phyloP scores from a whole-genome alignment of 768 basidiomycete species.

The Podaxis sp. region DNA sequence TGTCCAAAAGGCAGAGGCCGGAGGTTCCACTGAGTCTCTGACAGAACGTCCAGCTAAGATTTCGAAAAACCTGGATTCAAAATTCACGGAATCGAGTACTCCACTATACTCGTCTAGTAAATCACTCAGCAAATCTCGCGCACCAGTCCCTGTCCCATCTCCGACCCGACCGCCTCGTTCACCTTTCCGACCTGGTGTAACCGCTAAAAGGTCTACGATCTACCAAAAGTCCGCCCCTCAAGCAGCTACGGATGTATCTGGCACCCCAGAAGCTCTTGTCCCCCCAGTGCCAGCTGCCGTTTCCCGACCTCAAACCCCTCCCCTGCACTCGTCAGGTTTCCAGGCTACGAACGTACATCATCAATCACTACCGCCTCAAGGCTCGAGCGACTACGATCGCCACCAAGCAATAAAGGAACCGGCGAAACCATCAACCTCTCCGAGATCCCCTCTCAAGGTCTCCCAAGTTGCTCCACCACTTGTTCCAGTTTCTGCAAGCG shows the following conservation, averaged over 20 bases:
- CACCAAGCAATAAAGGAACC: background rate
- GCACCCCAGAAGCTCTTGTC: background rate
- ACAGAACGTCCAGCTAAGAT: slow-evolving; percentile 3
- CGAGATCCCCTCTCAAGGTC: slow-evolving; percentile 14
- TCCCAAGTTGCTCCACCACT: slow-evolving; percentile 18
- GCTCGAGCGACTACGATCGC: background rate
- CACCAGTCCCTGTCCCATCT: background rate
- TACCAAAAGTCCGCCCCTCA: background rate
- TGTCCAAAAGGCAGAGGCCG: background rate
- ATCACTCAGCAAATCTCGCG: background rate
- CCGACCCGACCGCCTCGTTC: background rate
- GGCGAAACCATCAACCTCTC: background rate
- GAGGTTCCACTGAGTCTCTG: background rate
- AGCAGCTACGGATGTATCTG: background rate
- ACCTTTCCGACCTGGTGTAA: background rate
- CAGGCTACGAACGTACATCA: background rate
- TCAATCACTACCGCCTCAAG: background rate
- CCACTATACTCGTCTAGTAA: background rate
- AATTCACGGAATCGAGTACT: background rate
- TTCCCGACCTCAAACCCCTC: background rate
- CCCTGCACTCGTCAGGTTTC: background rate
- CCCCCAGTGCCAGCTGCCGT: background rate
- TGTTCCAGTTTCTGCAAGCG: slow-evolving; percentile 14
- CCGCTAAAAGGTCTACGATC: background rate
- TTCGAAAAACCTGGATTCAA: background rate